Conservation (phyloP, 768 basidiomycete genomes). For the Favolaschia claudopus region DNA sequence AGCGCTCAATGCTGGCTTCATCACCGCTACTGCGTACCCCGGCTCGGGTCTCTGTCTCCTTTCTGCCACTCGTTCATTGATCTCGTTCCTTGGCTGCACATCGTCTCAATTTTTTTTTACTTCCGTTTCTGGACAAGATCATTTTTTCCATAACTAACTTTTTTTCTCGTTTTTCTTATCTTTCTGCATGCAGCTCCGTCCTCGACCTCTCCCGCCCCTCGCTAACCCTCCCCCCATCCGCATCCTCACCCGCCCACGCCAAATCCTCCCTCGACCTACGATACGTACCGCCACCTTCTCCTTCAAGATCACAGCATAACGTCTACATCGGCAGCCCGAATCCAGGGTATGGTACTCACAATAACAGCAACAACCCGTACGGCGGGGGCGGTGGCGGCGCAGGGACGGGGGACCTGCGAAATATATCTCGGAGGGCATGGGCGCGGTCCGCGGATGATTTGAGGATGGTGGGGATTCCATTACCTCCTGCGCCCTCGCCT, state of each 20-base stretch:
- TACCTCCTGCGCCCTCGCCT: slow-evolving; percentile 30
- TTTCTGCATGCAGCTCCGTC: slow-evolving; percentile 10
- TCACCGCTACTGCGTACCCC: too few relatives aligned
- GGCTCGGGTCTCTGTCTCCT: too few relatives aligned
- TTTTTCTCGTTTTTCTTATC: background rate
- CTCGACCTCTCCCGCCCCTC: slow-evolving; percentile 26
- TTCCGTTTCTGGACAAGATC: too few relatives aligned
- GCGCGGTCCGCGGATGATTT: slow-evolving; percentile 84
- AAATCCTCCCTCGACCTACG: slow-evolving; percentile 24
- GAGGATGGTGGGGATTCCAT: slow-evolving; percentile 53
- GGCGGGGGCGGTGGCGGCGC: slow-evolving; percentile 50
- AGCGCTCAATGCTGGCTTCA: too few relatives aligned
- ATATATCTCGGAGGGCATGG: slow-evolving; percentile 77
- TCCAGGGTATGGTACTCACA: too few relatives aligned
- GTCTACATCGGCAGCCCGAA: too few relatives aligned
- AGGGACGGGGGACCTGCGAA: slow-evolving; percentile 60
- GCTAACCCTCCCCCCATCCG: slow-evolving; percentile 7
- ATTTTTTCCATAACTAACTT: too few relatives aligned
- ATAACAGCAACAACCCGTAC: slow-evolving; percentile 27
- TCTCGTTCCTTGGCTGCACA: too few relatives aligned
- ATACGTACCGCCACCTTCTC: background rate
- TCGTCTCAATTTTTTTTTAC: too few relatives aligned
- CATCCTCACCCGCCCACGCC: background rate
- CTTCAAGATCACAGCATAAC: background rate
- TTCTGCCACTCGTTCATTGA: too few relatives aligned